These are phyloP conservation scores for Mycena rosella DNA, from an alignment of 768 basidiomycete species.

Conservation along the genomic window DNA sequence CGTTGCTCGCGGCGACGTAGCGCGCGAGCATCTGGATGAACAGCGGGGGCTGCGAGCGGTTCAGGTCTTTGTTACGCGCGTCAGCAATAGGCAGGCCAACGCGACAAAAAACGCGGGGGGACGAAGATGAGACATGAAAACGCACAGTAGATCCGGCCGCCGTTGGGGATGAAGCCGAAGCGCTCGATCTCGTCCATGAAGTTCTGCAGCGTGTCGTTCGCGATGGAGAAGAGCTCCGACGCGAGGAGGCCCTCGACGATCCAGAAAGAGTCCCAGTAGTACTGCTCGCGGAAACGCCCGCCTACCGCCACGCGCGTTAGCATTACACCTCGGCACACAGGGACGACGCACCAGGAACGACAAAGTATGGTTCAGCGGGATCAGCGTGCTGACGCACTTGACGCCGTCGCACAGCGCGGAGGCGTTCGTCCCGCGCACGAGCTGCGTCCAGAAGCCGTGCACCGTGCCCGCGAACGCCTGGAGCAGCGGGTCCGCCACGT, in stretches of 20 bases:
- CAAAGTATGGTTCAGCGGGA: constrained; percentile 94
- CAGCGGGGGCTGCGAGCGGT: constrained; percentile 93
- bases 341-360: constrained; percentile 79
- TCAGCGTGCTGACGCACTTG: constrained; percentile 84
- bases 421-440: constrained; percentile 81
- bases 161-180: constrained; percentile 95
- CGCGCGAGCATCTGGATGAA: constrained; percentile 94
- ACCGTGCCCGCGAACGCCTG: constrained; percentile 84
- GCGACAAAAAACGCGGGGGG: neutral
- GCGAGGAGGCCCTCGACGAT: constrained; percentile 89
- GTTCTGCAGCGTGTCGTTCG: constrained; percentile 85
- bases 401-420: constrained; percentile 67
- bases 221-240: constrained; percentile 79
- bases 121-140: constrained; percentile 9
- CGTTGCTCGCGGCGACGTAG: constrained; percentile 81
- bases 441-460: constrained; percentile 85
- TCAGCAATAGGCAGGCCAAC: too few species aligned
- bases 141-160: constrained; percentile 90
- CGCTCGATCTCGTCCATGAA: constrained; percentile 93
- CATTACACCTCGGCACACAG: too few species aligned
- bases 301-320: constrained; percentile 47
- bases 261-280: constrained; percentile 84
- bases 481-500: constrained; percentile 77
- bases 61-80: constrained; percentile 64
- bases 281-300: constrained; percentile 86